These are phyloP conservation scores for Solanum lycopersicoides DNA, from an alignment of 257 asterid genomes.

Conservation along the genomic window DNA sequence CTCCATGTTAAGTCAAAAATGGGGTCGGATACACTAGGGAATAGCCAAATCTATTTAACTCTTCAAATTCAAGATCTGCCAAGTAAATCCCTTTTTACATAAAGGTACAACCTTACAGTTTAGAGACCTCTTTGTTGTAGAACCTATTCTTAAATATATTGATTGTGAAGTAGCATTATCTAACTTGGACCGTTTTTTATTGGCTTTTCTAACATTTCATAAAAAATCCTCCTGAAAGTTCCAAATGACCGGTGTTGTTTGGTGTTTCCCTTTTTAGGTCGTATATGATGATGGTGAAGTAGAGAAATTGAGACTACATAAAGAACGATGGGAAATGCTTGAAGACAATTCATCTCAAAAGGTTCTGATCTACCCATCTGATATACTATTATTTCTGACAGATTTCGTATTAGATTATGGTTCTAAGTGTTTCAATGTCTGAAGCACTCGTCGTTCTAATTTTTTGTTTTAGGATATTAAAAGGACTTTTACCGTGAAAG, in stretches of 20 bases:
- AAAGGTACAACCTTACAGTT: neutral
- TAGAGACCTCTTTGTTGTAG: neutral
- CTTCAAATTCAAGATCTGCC: neutral
- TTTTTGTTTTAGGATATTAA: conserved; percentile 13
- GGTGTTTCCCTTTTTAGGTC: conserved; percentile 25
- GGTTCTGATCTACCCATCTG: conserved; percentile 1
- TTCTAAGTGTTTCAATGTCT: neutral
- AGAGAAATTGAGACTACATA: conserved; percentile 29
- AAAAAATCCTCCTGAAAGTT: neutral
- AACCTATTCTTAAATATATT: neutral
- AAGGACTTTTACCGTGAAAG: conserved; percentile 3
- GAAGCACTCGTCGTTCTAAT: neutral
- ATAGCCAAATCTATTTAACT: neutral
- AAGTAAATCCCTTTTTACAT: neutral
- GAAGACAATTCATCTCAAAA: conserved; percentile 2
- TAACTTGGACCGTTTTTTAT: neutral
- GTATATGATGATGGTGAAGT: conserved; percentile 29
- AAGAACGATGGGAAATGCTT: conserved; percentile 35
- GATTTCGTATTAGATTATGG: neutral
- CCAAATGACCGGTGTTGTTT: neutral
- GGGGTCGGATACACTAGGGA: neutral
- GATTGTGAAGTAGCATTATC: neutral
- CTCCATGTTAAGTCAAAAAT: neutral
- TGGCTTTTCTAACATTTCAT: neutral
- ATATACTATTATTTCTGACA: neutral